Conservation (phyloP, 352 stramenopile species). For the Pythium biforme region DNA sequence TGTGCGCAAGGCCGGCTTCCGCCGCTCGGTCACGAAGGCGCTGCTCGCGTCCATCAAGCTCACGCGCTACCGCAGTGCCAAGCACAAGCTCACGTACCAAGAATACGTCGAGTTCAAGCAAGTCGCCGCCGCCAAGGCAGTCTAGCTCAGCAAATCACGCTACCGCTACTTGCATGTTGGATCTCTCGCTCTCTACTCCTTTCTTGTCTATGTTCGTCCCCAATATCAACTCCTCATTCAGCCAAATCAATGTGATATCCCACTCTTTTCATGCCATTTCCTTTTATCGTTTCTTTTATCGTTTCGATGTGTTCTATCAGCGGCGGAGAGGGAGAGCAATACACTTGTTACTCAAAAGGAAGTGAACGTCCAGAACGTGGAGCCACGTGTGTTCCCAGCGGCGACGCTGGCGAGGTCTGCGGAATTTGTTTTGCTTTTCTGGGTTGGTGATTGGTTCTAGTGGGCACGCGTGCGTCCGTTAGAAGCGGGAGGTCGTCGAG, state of each 20-base stretch:
- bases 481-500: constrained; percentile 21
- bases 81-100: constrained; percentile 79
- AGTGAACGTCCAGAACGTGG: constrained; percentile 5
- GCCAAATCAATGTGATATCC: not conserved
- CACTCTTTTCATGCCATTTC: not conserved
- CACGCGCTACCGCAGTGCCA: constrained; percentile 79
- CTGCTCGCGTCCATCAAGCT: constrained; percentile 68
- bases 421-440: constrained; percentile 11
- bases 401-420: not conserved
- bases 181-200: not conserved
- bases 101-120: constrained; percentile 74
- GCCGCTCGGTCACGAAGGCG: constrained; percentile 45
- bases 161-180: not conserved
- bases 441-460: not conserved
- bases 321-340: not conserved
- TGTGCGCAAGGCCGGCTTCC: constrained; percentile 77
- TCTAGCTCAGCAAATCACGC: not conserved
- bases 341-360: constrained; percentile 3
- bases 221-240: not conserved
- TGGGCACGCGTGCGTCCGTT: not conserved
- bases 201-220: not conserved
- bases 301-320: constrained; percentile 7
- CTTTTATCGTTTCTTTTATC: not conserved
- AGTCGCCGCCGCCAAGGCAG: constrained; percentile 4
- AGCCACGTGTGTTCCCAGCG: not conserved